Base-by-base conservation (phyloP, 2,329 filamentous ascomycete genomes). In the Xylariaceae sp. region DNA sequence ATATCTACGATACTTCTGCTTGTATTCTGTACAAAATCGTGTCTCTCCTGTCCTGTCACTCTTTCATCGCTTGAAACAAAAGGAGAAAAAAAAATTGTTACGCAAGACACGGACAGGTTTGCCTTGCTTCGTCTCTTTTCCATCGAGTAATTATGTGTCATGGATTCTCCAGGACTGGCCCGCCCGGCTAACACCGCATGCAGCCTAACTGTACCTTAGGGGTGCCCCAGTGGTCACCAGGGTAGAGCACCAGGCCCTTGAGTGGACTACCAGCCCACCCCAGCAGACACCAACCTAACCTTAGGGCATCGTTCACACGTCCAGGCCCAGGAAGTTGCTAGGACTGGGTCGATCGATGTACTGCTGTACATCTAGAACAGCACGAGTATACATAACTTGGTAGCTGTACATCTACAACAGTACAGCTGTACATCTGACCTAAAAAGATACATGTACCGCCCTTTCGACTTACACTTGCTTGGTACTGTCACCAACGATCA, bases 141-240 rank as follows among this genome's bases (percentile, higher is more conserved):
- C 46, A 60, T 61, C 51, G 55, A 51, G 56, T 60, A 61, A 60
- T 60, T 60, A 61, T 61, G 57, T 60, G 57, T 60, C 57, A 60
- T 59, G 44, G 44, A 50, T 50, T 52, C 24, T 33, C 34, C 23
- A 36, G 34, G 36, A 46, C 42, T 47, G 41, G 46, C 19, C 19
- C 15, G 11, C 23, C 19, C 23, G 38, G 39, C 27, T 37, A 36
- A 38, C 36, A 36, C 34, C 18, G 41, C 34, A 13, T 16, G 26
- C 19, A 21, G 37, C 27, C n/a, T 27, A 28, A 16, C 17, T 24
- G 32, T 41, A 28, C 21, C 6, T 24, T 6, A 24, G 21, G 11
- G n/a, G n/a, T n/a, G n/a, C n/a, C n/a, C n/a, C n/a, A 24, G 21
- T 24, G 21, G 26, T 39, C 40, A 42, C 23, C 17, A 38, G 21